These are phyloP conservation scores for Aspergillus indologenus DNA, from an alignment of 495 filamentous ascomycete species.

Conservation along the genomic window DNA sequence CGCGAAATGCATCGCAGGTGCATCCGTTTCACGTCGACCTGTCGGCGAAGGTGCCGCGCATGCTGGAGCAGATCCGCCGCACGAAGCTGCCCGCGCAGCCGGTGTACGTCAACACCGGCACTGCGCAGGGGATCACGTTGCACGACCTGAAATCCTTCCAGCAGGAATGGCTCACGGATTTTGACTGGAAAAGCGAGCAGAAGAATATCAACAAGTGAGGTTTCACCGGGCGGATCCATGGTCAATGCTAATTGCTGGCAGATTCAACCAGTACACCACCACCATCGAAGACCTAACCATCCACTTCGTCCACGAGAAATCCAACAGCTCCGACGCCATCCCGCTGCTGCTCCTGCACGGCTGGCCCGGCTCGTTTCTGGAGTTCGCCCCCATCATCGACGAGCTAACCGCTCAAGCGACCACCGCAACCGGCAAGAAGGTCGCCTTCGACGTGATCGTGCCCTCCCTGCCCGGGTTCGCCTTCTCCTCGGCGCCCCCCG, in stretches of 20 bases:
- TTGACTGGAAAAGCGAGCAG: slow-evolving; percentile 1
- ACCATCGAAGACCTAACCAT: slow-evolving; percentile 17
- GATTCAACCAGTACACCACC: slow-evolving; percentile 13
- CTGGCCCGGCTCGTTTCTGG: slow-evolving; percentile 40
- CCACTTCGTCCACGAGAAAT: slow-evolving; percentile 23
- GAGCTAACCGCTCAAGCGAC: background rate
- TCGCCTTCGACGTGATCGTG: slow-evolving; percentile 8
- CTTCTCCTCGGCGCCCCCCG: background rate
- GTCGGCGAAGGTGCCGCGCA: background rate
- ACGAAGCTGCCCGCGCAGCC: background rate
- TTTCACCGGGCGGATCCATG: background rate
- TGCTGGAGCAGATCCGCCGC: background rate
- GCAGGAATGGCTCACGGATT: background rate
- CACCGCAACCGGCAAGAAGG: background rate
- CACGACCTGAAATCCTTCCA: background rate
- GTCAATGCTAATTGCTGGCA: too few species aligned
- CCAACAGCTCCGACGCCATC: slow-evolving; percentile 21
- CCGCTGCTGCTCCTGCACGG: slow-evolving; percentile 36
- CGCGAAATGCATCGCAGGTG: background rate
- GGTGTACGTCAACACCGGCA: too few species aligned
- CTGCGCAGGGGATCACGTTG: background rate
- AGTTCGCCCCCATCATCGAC: slow-evolving; percentile 18
- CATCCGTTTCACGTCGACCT: background rate
- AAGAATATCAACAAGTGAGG: background rate
- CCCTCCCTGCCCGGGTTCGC: slow-evolving; percentile 1